Conservation (phyloP, 2,329 filamentous ascomycete genomes). For the Paramyrothecium sp. region DNA sequence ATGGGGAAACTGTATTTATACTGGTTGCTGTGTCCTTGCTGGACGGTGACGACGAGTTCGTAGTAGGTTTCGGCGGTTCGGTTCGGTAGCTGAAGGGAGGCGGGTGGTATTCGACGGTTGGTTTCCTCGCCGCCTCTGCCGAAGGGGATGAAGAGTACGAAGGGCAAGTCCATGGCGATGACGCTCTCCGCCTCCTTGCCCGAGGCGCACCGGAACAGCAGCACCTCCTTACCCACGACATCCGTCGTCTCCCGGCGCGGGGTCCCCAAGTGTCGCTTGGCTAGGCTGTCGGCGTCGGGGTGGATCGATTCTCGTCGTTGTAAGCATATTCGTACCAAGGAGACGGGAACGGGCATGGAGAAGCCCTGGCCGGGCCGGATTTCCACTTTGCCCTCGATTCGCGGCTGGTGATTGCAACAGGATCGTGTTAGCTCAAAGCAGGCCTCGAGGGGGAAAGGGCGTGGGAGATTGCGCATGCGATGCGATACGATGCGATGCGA, state of each 20-base stretch:
- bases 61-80: conserved; percentile 97
- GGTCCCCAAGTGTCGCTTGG: conserved; percentile 87
- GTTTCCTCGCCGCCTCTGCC: conserved; percentile 88
- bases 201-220: conserved; percentile 82
- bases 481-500: too few relatives aligned
- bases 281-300: conserved; percentile 88
- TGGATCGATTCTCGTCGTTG: conserved; percentile 95
- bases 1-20: conserved; percentile 91
- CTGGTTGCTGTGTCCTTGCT: conserved; percentile 83
- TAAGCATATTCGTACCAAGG: conserved; percentile 89
- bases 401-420: conserved; percentile 60
- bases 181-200: conserved; percentile 86
- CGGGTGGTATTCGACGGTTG: conserved; percentile 85
- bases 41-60: conserved; percentile 92
- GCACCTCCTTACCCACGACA: conserved; percentile 92
- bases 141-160: conserved; percentile 96
- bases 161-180: conserved; percentile 94
- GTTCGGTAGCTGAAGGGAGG: conserved; percentile 85
- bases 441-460: conserved; percentile 8
- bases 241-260: conserved; percentile 89
- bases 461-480: conserved; percentile 1
- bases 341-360: conserved; percentile 86
- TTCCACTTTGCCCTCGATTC: conserved; percentile 97
- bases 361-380: conserved; percentile 83
- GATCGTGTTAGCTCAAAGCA: conserved; percentile 14